Evolutionary conservation across 805 yeast genomes (phyloP), one percentile per base, ranked within the genome.

Genomic region (Kluyveromyces dobzhanskii): DNA sequence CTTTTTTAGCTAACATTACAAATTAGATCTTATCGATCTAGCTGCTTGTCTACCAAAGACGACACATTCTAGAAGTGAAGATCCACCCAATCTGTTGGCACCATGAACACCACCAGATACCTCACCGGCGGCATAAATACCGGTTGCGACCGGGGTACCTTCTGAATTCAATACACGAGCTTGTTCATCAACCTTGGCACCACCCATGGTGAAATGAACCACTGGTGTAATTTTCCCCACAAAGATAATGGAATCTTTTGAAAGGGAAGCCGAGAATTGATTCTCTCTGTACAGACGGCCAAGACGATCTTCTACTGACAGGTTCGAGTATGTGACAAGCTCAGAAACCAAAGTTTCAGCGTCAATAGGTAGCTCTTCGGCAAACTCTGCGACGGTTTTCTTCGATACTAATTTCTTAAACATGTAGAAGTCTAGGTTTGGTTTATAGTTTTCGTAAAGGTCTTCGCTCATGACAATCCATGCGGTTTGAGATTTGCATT

Each of bases 21-120:
- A 27, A 14, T 11, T 27, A 14, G 30, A 6, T 14, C 57, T 59
- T 34, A 61, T 56, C 11, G 52, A 45, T 21, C 57, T 43, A 2
- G 76, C 78, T 14, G 75, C 78, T 11, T 70, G 64, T 43, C 66
- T 65, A 3, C 81, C 81, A 54, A 71, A 77, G 0, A 76, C 81
- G 6, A 74, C 80, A 62, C 81, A 75, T 47, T 73, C 78, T 24
- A 76, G 57, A 30, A 77, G 59, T 32, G 76, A 68, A 10, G 77
- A 69, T 1, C 82, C 83, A 23, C 76, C 78, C 19, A 79, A 56
- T 55, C 84, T 67, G 48, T 76, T 75, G 12, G 64, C 69, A 9
- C 85, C 85, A 51, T 78, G 85, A 4, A 78, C 72, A 31, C 84
- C 85, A 14, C 84, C 85, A 35, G 79, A 71, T 16, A 75, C 71